Conservation (phyloP, 495 filamentous ascomycete species). For the Lophiostoma macrostomum region DNA sequence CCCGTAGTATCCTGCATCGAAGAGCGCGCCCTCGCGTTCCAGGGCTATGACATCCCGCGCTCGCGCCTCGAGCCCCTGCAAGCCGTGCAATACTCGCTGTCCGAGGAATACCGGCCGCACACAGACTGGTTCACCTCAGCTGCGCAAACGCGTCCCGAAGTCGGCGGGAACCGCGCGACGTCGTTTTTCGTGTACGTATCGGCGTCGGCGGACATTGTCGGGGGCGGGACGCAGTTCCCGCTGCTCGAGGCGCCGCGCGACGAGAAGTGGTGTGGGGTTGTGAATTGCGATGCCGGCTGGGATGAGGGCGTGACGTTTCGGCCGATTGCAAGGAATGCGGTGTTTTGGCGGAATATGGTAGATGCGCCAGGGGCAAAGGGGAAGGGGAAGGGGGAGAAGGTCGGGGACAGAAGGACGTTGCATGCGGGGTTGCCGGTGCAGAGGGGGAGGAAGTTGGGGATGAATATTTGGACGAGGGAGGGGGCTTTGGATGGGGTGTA, state of each 20-base stretch:
- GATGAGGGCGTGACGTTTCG: constrained; percentile 52
- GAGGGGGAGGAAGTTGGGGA: constrained; percentile 50
- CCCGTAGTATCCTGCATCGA: constrained; percentile 22
- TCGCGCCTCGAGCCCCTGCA: constrained; percentile 54
- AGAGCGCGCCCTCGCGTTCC: constrained; percentile 34
- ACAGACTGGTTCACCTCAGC: constrained; percentile 55
- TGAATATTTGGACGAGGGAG: constrained; percentile 54
- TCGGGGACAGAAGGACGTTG: constrained; percentile 47
- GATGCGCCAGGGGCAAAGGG: too few relatives aligned
- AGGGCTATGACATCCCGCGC: constrained; percentile 43
- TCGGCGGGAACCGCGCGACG: constrained; percentile 48
- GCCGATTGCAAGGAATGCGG: constrained; percentile 50
- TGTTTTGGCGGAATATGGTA: constrained; percentile 57
- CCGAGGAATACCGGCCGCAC: constrained; percentile 53
- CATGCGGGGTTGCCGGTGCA: constrained; percentile 52
- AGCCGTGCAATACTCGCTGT: constrained; percentile 51
- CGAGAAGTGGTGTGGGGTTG: constrained; percentile 30
- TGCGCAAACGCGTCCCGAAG: constrained; percentile 38
- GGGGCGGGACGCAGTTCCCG: constrained; percentile 32
- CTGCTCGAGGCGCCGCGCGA: constrained; percentile 27
- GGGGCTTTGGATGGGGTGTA: constrained; percentile 19
- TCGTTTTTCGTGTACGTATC: constrained; percentile 32
- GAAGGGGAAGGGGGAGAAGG: constrained; percentile 38
- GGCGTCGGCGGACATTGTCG: constrained; percentile 14
- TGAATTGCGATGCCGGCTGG: constrained; percentile 36